Evolutionary conservation across 1,284 basidiomycete species (phyloP), one percentile per base, ranked within the genome.

Genomic region (Cryptococcus depauperatus): DNA sequence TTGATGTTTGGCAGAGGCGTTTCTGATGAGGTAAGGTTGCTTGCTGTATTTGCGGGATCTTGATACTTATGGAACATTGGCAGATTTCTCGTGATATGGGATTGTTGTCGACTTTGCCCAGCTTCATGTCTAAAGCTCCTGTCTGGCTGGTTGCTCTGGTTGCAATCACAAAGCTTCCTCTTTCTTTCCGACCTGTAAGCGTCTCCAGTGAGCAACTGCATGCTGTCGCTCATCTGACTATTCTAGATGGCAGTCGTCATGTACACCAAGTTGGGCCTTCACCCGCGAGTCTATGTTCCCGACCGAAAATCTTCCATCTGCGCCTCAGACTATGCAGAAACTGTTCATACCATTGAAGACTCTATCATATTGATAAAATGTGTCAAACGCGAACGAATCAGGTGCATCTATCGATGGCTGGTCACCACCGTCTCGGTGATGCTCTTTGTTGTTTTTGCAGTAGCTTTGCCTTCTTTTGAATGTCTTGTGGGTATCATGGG

Each of bases 1-100:
- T 68, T 87, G 22, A 96, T 96, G 91, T 93, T 90, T 68, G 90
- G 90, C 16, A 75, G 77, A 48, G 59, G 71, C 41, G 87, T 93
- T 43, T 80, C 79, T 56, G 87, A 89, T 50, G 90, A 93, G 76
- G 85, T 87, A 51, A 60, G 76, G n/a, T n/a, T n/a, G n/a, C n/a
- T n/a, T n/a, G 14, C 1, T 3, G 33, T 13, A 18, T 22, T 29
- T 19, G 8, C 10, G 18, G 37, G 22, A 37, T 8, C n/a, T n/a
- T n/a, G n/a, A n/a, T n/a, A n/a, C n/a, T n/a, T n/a, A n/a, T n/a
- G 11, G 10, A 10, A n/a, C 5, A 18, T 1, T 8, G 21, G 13
- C 51, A 89, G 82, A 81, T 96, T 64, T 91, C 85, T 56, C 78
- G 80, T 52, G 84, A 96, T 65, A 72, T 97, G 22, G 77, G 90